Evolutionary conservation across 2,329 filamentous ascomycete genomes (phyloP).

Genomic region (Scedosporium boydii): DNA sequence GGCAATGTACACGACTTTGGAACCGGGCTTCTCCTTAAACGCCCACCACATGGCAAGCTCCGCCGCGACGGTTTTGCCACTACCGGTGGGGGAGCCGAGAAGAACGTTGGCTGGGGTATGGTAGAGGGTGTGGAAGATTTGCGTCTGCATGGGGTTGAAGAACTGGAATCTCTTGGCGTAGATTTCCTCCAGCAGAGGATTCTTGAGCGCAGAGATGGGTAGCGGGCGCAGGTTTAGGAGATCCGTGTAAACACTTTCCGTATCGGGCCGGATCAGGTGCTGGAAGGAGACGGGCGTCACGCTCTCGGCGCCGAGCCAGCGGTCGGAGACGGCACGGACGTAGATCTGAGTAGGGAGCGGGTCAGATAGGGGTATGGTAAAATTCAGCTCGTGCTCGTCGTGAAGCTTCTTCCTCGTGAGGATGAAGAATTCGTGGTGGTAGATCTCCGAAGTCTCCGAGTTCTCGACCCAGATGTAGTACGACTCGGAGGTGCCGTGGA

Average conservation of each 20-base stretch:
- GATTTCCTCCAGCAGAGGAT: conserved; percentile 75
- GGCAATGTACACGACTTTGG: conserved; percentile 97
- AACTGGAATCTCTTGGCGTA: conserved; percentile 85
- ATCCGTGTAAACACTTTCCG: conserved; percentile 94
- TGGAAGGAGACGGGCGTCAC: conserved; percentile 95
- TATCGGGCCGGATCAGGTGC: conserved; percentile 93
- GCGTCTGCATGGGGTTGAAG: conserved; percentile 99
- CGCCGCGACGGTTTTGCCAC: conserved; percentile 92
- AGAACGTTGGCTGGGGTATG: conserved; percentile 87
- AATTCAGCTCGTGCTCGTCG: conserved; percentile 95
- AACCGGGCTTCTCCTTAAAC: conserved; percentile 85
- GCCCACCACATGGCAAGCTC: conserved; percentile 99
- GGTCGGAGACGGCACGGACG: conserved; percentile 84
- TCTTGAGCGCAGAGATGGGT: conserved; percentile 78
- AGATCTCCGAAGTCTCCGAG: conserved; percentile 94
- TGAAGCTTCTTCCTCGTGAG: conserved; percentile 81
- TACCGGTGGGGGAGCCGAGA: conserved; percentile 89
- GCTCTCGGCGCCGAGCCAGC: conserved; percentile 94
- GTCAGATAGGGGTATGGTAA: conserved; percentile 90
- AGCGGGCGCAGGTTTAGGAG: conserved; percentile 85
- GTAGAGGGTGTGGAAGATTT: conserved; percentile 95
- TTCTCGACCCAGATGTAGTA: conserved; percentile 99
- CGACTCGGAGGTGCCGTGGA: conserved; percentile 89
- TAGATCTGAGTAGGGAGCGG: conserved; percentile 94
- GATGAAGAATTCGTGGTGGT: conserved; percentile 96